Percentiles rank a stretch among this genome's conserved stretches.
These are phyloP conservation scores for Golubevia sp. DNA, from an alignment of 1,284 basidiomycete species.

Conservation along the genomic window DNA sequence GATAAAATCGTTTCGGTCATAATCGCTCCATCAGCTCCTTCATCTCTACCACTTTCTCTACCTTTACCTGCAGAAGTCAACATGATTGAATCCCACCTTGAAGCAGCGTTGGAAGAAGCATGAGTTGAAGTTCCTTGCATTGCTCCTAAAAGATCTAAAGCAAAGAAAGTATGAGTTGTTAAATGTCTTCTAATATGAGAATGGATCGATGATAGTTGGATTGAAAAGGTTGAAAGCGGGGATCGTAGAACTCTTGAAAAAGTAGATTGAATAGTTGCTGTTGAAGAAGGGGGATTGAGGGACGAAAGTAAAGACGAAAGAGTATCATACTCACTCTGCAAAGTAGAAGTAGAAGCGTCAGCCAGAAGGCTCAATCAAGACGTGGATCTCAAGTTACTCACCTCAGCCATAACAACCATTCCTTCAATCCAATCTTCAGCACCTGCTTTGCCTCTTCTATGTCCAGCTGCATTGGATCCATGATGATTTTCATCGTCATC, in stretches of 20 bases:
- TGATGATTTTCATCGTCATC: conserved; percentile 23
- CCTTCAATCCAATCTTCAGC: conserved; percentile 32
- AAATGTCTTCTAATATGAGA: conserved; percentile 30
- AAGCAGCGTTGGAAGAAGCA: neutral
- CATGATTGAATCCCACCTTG: conserved; percentile 11
- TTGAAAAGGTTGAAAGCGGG: conserved; percentile 17
- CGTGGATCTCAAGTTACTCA: too few species aligned
- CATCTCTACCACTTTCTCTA: conserved; percentile 5
- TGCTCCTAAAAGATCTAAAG: conserved; percentile 17
- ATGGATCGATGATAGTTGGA: conserved; percentile 25
- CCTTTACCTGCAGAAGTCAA: conserved; percentile 9
- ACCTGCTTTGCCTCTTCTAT: conserved; percentile 21
- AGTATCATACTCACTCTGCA: conserved; percentile 28
- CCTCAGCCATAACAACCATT: conserved; percentile 34
- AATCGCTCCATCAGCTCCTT: conserved; percentile 10
- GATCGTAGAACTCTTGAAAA: conserved; percentile 26
- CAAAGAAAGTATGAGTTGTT: conserved; percentile 42
- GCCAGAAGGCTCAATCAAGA: too few species aligned
- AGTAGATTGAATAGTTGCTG: conserved; percentile 19
- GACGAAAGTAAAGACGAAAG: conserved; percentile 22
- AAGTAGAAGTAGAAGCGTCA: conserved; percentile 7
- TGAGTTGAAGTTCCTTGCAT: conserved; percentile 1
- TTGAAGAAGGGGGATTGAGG: conserved; percentile 22
- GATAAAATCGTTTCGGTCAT: neutral
- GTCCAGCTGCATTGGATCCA: conserved; percentile 23